Conservation (phyloP, 1,284 basidiomycete genomes). For the Microbotryum violaceum region DNA sequence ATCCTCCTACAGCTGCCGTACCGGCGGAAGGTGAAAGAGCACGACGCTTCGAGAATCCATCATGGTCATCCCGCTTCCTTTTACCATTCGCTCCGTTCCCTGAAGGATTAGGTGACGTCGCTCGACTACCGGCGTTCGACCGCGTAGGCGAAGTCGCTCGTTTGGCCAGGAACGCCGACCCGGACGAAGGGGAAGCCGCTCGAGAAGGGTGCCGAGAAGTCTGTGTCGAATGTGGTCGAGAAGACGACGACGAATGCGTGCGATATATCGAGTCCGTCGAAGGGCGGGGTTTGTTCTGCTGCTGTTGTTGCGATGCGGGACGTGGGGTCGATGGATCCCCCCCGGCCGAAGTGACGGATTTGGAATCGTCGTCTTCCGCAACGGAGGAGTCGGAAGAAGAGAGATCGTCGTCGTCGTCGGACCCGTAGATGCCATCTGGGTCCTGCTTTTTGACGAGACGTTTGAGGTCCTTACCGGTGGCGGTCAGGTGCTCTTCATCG, state of each 20-base stretch:
- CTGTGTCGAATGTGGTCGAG: background rate
- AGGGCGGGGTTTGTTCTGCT: too few species aligned
- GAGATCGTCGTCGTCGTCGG: constrained; percentile 60
- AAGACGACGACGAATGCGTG: background rate
- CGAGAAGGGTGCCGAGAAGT: constrained; percentile 17
- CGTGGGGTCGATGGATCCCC: too few species aligned
- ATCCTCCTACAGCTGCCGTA: constrained; percentile 4
- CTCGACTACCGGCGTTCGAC: constrained; percentile 12
- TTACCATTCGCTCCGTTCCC: constrained; percentile 6
- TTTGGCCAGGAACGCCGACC: constrained; percentile 65
- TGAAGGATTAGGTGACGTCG: constrained; percentile 7
- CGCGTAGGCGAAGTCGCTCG: constrained; percentile 61
- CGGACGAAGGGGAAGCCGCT: constrained; percentile 40
- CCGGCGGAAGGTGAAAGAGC: constrained; percentile 43
- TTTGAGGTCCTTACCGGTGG: constrained; percentile 65
- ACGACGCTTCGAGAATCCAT: constrained; percentile 14
- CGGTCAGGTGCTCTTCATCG: constrained; percentile 52
- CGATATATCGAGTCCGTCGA: background rate
- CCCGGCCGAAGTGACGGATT: too few species aligned
- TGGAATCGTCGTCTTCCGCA: too few species aligned
- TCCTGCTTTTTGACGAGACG: constrained; percentile 63
- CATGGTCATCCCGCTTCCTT: constrained; percentile 16
- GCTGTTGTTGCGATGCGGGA: too few species aligned
- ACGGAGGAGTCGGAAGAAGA: constrained; percentile 23
- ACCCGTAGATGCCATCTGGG: constrained; percentile 42